Evolutionary conservation across 208 protist species (phyloP), one percentile per base, ranked within the genome.

Genomic region (Leishmania martiniquensis): DNA sequence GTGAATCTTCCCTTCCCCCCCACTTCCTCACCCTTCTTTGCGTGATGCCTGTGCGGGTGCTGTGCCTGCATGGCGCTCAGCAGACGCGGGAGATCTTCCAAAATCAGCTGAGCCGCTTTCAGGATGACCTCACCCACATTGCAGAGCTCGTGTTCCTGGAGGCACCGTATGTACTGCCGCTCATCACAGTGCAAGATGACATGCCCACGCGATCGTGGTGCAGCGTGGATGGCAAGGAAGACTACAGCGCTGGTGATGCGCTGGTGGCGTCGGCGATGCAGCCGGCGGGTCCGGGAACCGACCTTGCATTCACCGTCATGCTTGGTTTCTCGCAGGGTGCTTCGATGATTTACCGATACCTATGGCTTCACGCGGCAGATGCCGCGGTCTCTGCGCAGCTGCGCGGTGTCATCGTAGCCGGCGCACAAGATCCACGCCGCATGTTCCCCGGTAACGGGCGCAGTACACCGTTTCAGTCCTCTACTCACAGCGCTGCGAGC

Each of bases 311-410:
- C 63, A 80, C 69, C 52, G 66, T 95, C 32, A 75, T 97, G 57
- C 79, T 97, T 15, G 92, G 94, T 45, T 97, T 97, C 82, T 97
- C 94, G 1, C 94, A 97, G 75, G 94, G 94, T 2, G 88, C 82
- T 2, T 54, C 93, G 65, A 87, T 95, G 78, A 81, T 90, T 34
- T 89, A 83, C 55, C 94, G 91, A 13, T 96, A 84, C 55, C 76
- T 94, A 15, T 85, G 89, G 86, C 86, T 76, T 49, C 88, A 90
- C 70, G 34, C 42, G 49, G 15, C 20, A 25, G 75, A 81, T 47
- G 39, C 60, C 12, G 81, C 72, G 44, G 59, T 73, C 29, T 22
- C 39, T 10, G 54, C 63, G 42, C 78, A 80, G 60, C 67, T 86
- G 72, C 59, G 76, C 49, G 76, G 82, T 71, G 74, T 94, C 59